phyloP scores from a whole-genome alignment of 2,329 filamentous ascomycete genomes.

The Venturiaceae sp. region DNA sequence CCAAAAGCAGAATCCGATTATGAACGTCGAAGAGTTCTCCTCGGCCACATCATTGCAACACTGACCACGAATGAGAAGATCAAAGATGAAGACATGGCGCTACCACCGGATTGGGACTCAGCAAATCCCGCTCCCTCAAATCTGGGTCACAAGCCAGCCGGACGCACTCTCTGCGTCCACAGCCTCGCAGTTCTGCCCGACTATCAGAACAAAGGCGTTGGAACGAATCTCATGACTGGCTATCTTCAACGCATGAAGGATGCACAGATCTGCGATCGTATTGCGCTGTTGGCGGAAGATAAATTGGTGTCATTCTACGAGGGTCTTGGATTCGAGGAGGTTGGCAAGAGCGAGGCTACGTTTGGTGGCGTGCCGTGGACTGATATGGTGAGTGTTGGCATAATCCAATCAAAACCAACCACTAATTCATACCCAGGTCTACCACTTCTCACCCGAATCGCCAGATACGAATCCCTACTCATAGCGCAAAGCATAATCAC shows the following conservation, averaged over 20 bases:
- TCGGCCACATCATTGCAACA: conserved; percentile 72
- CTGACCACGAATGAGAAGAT: conserved; percentile 54
- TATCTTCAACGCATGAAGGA: not conserved
- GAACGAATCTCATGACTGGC: not conserved
- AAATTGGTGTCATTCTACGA: conserved; percentile 67
- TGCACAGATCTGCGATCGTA: conserved; percentile 58
- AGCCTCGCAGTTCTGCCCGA: conserved; percentile 66
- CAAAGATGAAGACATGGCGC: conserved; percentile 67
- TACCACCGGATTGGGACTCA: conserved; percentile 53
- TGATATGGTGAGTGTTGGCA: conserved; percentile 56
- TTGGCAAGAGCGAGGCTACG: conserved; percentile 57
- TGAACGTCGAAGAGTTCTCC: conserved; percentile 53
- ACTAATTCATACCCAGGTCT: not conserved
- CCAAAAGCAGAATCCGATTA: conserved; percentile 20
- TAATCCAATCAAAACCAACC: too few relatives aligned
- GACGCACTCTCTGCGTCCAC: conserved; percentile 70
- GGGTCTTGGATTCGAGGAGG: conserved; percentile 60
- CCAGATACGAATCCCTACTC: too few relatives aligned
- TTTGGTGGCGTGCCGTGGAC: conserved; percentile 76
- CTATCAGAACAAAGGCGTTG: conserved; percentile 5
- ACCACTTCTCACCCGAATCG: not conserved
- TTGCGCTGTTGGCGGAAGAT: conserved; percentile 70
- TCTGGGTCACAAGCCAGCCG: conserved; percentile 22
- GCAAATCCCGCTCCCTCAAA: not conserved
- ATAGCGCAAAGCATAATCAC: too few relatives aligned